Base-by-base conservation (phyloP, 495 filamentous ascomycete species). In the Clohesyomyces aquaticus region DNA sequence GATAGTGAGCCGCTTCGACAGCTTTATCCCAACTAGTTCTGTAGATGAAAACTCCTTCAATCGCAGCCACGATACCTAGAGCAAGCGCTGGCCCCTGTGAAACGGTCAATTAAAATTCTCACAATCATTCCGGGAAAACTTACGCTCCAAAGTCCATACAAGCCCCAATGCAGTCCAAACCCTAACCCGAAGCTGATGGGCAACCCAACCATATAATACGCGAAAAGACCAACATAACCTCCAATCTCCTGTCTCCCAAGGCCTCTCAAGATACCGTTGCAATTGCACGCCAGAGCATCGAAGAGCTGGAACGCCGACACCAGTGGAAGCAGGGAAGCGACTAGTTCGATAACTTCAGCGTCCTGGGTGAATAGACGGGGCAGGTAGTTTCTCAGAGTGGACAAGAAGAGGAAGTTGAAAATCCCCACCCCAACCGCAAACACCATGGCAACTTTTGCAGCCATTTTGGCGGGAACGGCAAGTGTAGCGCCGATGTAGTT, bases 281-380 rank as follows among this genome's bases (percentile, higher is more conserved):
- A 90, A 65, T 86, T 87, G 8, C 86, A 81, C 0, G 91, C 87
- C 45, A 94, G 72, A 12, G 88, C 84, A 71, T 98, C 93, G 64
- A 93, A 91, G 1, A 94, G 81, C 74, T 98, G 93, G 80, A 96
- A 96, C 0, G 90, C 81, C 0, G 91, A 91, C 51, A 87, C 89
- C 0, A 96, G 69, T 1, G 93, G 92, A 47, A 98, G 78, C 10
- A 89, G 82, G 1, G 73, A 70, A 0, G 91, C 86, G 4, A 93
- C 90, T 10, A 95, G 74, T 12, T 77, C 80, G 60, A 93, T 85
- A 49, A 98, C 92, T 43, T 91, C 90, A 28, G 79, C 72, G 57
- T 98, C 91, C 11, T 82, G 79, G 0, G 91, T 95, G 75, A 96
- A 96, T 0, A 96, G 83, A 49, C 80, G 75, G 0, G 91, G 90